Evolutionary conservation across 805 yeast species (phyloP), one percentile per base, ranked within the genome.

Genomic region (Hanseniaspora vineae): DNA sequence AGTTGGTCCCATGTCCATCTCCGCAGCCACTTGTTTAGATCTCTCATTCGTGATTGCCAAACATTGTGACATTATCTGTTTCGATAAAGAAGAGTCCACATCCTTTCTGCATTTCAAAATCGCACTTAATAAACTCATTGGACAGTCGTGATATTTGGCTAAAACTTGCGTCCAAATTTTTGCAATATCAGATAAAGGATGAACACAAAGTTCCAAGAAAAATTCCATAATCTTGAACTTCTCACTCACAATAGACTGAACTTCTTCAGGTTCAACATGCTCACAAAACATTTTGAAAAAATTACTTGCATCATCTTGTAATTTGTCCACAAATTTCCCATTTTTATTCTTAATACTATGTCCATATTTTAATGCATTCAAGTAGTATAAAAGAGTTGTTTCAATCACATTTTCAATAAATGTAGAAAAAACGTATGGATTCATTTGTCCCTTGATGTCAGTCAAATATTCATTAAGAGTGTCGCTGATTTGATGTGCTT

Each of bases 381-480:
- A 65, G 52, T 77, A 80, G 42, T 66, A 64, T 9, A 76, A 55
- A 5, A 78, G 65, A 2, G 75, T 64, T 50, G 71, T 80, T 42
- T 77, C 78, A 42, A 78, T 61, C 33, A 77, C 61, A 46, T 72
- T 73, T 45, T 77, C 83, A 8, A 75, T 57, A 47, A 79, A 66
- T 15, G 76, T 69, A 33, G 72, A 78, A 56, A 73, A 76, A 37
- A 80, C 63, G 47, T 75, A 72, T n/a, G 70, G 67, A 49, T 76
- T 72, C 68, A 78, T 64, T 33, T 69, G 69, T 32, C 63, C 69
- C 54, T 77, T 67, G 45, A 83, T 72, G 49, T 86, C 95, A 17
- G 69, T 71, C 61, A 83, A 67, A 61, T 83, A 86, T 56, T 86
- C 96, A 37, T 68, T 72, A n/a, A 84, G 68, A 0, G 95, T 86